phyloP scores from a whole-genome alignment of 1,139 yeast genomes.

The Debaryomyces coudertii region DNA sequence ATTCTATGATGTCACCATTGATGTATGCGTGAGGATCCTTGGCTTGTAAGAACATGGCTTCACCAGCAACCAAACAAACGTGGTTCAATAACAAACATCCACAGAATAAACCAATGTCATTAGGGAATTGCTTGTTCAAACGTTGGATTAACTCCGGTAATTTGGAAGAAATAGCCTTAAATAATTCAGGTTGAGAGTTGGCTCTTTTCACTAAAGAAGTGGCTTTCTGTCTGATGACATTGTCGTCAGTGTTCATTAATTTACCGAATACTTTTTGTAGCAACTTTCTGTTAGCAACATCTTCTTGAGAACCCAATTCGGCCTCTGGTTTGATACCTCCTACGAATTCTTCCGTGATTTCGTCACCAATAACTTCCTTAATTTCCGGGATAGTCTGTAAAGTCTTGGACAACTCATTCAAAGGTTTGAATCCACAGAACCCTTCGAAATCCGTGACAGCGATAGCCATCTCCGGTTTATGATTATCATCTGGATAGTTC shows the following conservation, averaged over 20 bases:
- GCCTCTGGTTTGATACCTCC: slow-evolving; percentile 51
- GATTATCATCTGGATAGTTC: slow-evolving; percentile 96
- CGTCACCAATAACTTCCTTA: slow-evolving; percentile 66
- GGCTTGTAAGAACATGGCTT: slow-evolving; percentile 95
- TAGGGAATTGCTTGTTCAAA: slow-evolving; percentile 84
- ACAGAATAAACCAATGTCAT: slow-evolving; percentile 93
- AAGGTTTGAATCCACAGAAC: slow-evolving; percentile 96
- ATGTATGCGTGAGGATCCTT: slow-evolving; percentile 98
- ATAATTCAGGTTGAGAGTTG: slow-evolving; percentile 48
- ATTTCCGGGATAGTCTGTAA: slow-evolving; percentile 78
- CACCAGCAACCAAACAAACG: slow-evolving; percentile 81
- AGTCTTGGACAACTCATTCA: slow-evolving; percentile 69
- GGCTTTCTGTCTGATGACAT: slow-evolving; percentile 56
- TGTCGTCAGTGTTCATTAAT: slow-evolving; percentile 78
- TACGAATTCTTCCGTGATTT: slow-evolving; percentile 55
- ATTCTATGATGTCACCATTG: slow-evolving; percentile 94
- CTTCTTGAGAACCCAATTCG: slow-evolving; percentile 49
- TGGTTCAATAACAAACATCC: slow-evolving; percentile 93
- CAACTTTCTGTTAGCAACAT: slow-evolving; percentile 57
- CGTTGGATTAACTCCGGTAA: slow-evolving; percentile 75
- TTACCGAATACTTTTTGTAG: slow-evolving; percentile 76
- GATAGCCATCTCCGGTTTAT: slow-evolving; percentile 99
- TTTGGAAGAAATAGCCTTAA: slow-evolving; percentile 46
- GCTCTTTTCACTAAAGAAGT: slow-evolving; percentile 66
- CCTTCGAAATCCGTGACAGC: slow-evolving; percentile 97